Evolutionary conservation across 257 asterid species (phyloP).

Genomic region (Pogostemon cablin): DNA sequence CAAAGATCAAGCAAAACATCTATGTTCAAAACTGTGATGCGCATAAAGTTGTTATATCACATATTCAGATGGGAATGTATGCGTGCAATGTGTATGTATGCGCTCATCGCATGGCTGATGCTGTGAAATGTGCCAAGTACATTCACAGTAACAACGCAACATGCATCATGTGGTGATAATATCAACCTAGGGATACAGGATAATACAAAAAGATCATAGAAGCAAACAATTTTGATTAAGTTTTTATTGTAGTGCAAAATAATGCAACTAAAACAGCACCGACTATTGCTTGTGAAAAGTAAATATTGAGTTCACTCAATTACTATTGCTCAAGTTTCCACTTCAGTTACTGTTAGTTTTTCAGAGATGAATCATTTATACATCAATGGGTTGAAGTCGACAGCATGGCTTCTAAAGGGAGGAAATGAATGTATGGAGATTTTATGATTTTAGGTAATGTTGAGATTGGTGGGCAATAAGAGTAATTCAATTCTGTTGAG

Average conservation of each 20-base stretch:
- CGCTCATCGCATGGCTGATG: not conserved
- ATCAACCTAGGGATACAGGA: not conserved
- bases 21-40: not conserved
- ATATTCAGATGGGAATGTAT: not conserved
- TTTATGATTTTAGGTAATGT: not conserved
- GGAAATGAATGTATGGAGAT: not conserved
- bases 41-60: not conserved
- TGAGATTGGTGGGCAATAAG: not conserved
- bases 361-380: not conserved
- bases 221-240: not conserved
- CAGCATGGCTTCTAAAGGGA: not conserved
- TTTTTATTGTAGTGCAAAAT: slow-evolving; percentile 13
- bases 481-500: not conserved
- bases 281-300: not conserved
- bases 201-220: not conserved
- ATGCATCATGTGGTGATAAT: not conserved
- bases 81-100: not conserved
- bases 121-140: not conserved
- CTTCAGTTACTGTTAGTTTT: too few species aligned
- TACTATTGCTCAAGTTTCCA: not conserved
- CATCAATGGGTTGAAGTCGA: not conserved
- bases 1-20: not conserved
- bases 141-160: slow-evolving; percentile 11
- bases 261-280: slow-evolving; percentile 41
- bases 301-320: not conserved